These are phyloP conservation scores for Cladophialophora immunda DNA, from an alignment of 2,329 filamentous ascomycete genomes.

Conservation along the genomic window DNA sequence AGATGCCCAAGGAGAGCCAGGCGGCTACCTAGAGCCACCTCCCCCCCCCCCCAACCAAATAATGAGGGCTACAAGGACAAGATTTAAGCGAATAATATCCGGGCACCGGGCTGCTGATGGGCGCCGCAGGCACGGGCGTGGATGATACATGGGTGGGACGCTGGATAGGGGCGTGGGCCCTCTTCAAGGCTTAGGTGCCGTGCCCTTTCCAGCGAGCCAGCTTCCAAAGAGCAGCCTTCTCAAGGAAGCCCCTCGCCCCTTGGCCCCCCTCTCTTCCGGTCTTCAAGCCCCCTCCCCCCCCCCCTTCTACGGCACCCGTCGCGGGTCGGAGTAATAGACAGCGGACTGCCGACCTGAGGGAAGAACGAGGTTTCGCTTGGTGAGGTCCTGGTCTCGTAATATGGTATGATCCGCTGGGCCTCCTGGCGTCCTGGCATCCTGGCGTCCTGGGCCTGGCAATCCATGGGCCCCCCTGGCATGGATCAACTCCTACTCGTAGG, in stretches of 20 bases:
- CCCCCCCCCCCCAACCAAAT: no score
- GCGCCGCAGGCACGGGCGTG: not conserved
- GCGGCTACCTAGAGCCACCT: not conserved
- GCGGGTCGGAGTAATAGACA: conserved; percentile 14
- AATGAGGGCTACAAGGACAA: not conserved
- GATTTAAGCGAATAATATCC: conserved; percentile 6
- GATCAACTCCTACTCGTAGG: not conserved
- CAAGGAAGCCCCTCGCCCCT: not conserved
- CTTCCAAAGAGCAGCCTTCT: not conserved
- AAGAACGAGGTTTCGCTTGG: not conserved
- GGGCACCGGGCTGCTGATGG: not conserved
- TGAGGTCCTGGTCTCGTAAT: not conserved
- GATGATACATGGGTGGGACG: not conserved
- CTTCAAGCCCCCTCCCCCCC: no score
- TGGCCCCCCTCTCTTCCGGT: not conserved
- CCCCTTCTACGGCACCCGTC: not conserved
- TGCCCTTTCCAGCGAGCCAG: not conserved
- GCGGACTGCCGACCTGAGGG: conserved; percentile 10
- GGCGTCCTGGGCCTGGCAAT: not conserved
- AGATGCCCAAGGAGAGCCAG: not conserved
- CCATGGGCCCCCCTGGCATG: not conserved
- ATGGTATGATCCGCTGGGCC: not conserved
- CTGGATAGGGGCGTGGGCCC: not conserved
- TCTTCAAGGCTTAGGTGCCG: not conserved
- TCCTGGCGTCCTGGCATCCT: not conserved